Evolutionary conservation across 2,329 filamentous ascomycete genomes (phyloP).

Genomic region (Coniella vitis): DNA sequence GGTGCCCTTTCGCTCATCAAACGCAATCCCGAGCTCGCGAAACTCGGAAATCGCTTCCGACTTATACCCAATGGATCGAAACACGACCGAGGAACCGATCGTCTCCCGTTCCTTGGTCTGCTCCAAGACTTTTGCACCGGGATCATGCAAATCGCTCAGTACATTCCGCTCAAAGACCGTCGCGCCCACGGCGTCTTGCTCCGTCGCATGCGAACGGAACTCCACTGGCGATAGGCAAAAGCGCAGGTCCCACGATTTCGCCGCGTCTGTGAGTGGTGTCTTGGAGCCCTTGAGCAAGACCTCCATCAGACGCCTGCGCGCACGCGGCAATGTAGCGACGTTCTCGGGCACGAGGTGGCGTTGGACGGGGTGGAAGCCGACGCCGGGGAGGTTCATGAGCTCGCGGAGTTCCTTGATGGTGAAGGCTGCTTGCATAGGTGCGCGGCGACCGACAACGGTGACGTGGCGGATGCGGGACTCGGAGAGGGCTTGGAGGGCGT

Average conservation of each 20-base stretch:
- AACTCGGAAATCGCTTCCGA: constrained; percentile 73
- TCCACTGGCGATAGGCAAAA: constrained; percentile 74
- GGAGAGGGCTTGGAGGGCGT: constrained; percentile 67
- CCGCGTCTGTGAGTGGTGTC: constrained; percentile 37
- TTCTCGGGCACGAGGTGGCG: constrained; percentile 59
- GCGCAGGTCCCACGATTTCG: constrained; percentile 75
- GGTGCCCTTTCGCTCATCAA: constrained; percentile 66
- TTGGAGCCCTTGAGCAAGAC: constrained; percentile 70
- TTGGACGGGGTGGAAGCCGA: constrained; percentile 66
- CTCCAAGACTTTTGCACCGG: constrained; percentile 38
- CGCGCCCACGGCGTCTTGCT: constrained; percentile 47
- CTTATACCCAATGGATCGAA: constrained; percentile 93
- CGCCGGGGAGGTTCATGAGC: constrained; percentile 66
- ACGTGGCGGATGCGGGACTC: constrained; percentile 72
- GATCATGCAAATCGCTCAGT: constrained; percentile 49
- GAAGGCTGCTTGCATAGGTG: constrained; percentile 86
- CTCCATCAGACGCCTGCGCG: constrained; percentile 71
- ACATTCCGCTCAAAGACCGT: constrained; percentile 61
- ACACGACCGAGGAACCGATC: constrained; percentile 65
- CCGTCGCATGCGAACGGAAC: constrained; percentile 48
- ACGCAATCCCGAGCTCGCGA: constrained; percentile 64
- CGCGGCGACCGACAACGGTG: constrained; percentile 80
- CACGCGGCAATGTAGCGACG: constrained; percentile 63
- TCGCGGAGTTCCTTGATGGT: constrained; percentile 94
- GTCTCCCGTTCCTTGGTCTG: constrained; percentile 41